phyloP scores from a whole-genome alignment of 768 basidiomycete genomes.

The Calocybe cyanea region DNA sequence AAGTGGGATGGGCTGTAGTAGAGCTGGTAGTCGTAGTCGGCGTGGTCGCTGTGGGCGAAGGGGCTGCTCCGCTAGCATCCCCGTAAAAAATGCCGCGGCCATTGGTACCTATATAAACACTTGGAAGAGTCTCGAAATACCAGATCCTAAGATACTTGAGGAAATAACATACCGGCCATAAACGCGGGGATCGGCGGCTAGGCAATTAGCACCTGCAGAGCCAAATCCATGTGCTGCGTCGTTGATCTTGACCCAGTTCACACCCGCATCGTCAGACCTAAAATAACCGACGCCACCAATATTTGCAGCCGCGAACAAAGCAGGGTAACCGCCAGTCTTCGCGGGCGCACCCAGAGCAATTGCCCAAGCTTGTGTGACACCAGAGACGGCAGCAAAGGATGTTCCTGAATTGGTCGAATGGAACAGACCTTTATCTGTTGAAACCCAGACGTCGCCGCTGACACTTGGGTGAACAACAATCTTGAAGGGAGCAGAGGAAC shows the following conservation, averaged over 20 bases:
- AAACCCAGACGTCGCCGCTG: slow-evolving; percentile 63
- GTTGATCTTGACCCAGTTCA: slow-evolving; percentile 57
- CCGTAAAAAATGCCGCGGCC: slow-evolving; percentile 57
- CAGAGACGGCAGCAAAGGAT: slow-evolving; percentile 44
- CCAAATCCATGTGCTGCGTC: slow-evolving; percentile 58
- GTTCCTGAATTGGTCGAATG: slow-evolving; percentile 52
- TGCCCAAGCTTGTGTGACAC: slow-evolving; percentile 50
- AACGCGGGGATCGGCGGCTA: slow-evolving; percentile 50
- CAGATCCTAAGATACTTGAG: neutral
- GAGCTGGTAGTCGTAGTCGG: slow-evolving; percentile 17
- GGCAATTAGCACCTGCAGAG: slow-evolving; percentile 38
- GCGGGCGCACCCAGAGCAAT: slow-evolving; percentile 55
- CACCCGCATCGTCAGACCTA: slow-evolving; percentile 53
- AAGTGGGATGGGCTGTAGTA: slow-evolving; percentile 15
- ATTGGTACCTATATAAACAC: slow-evolving; percentile 60
- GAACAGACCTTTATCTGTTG: slow-evolving; percentile 53
- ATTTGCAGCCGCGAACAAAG: slow-evolving; percentile 52
- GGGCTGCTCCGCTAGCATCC: slow-evolving; percentile 30
- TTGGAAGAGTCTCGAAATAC: slow-evolving; percentile 14
- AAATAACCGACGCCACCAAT: slow-evolving; percentile 49
- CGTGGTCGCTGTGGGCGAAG: slow-evolving; percentile 23
- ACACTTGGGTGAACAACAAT: slow-evolving; percentile 51
- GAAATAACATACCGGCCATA: slow-evolving; percentile 43
- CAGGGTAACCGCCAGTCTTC: slow-evolving; percentile 44
- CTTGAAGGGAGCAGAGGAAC: slow-evolving; percentile 46